Evolutionary conservation across 768 basidiomycete species (phyloP).

Genomic region (Macrolepiota fuliginosa): DNA sequence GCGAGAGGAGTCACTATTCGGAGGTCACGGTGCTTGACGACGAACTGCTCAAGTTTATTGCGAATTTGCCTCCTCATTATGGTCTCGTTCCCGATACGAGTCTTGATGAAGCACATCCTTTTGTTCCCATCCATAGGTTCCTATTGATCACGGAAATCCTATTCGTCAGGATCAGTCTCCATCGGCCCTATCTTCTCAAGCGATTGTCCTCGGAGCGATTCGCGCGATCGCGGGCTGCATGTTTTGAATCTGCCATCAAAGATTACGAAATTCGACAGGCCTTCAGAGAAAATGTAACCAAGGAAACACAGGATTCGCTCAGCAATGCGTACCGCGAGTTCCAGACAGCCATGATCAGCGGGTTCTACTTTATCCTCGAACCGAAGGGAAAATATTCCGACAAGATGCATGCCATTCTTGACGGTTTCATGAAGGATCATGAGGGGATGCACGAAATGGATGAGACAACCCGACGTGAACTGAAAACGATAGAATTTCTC

Average conservation of each 20-base stretch:
- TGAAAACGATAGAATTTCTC: conserved; percentile 83
- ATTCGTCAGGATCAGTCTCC: conserved; percentile 79
- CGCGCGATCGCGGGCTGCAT: conserved; percentile 76
- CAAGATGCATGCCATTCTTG: conserved; percentile 77
- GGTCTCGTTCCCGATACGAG: conserved; percentile 73
- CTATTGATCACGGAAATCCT: conserved; percentile 87
- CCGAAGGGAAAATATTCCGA: conserved; percentile 67
- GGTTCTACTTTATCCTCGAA: conserved; percentile 81
- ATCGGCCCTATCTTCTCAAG: conserved; percentile 86
- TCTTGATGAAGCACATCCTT: conserved; percentile 62
- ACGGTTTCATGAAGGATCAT: conserved; percentile 72
- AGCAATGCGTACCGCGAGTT: conserved; percentile 86
- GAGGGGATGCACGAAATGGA: conserved; percentile 67
- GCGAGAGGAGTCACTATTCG: conserved; percentile 73
- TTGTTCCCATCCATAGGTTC: conserved; percentile 82
- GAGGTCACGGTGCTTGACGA: conserved; percentile 84
- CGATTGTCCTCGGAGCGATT: conserved; percentile 79
- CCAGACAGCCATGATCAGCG: conserved; percentile 86
- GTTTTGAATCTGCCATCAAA: conserved; percentile 87
- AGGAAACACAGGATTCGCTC: conserved; percentile 65
- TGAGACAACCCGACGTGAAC: conserved; percentile 77
- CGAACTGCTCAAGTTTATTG: conserved; percentile 75
- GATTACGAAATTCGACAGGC: conserved; percentile 79
- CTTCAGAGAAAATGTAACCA: conserved; percentile 59
- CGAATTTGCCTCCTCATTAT: conserved; percentile 76